Percentiles rank a stretch among this genome's conserved stretches.
phyloP scores from a whole-genome alignment of 2,329 filamentous ascomycete genomes.

The Aspergillus sojae region DNA sequence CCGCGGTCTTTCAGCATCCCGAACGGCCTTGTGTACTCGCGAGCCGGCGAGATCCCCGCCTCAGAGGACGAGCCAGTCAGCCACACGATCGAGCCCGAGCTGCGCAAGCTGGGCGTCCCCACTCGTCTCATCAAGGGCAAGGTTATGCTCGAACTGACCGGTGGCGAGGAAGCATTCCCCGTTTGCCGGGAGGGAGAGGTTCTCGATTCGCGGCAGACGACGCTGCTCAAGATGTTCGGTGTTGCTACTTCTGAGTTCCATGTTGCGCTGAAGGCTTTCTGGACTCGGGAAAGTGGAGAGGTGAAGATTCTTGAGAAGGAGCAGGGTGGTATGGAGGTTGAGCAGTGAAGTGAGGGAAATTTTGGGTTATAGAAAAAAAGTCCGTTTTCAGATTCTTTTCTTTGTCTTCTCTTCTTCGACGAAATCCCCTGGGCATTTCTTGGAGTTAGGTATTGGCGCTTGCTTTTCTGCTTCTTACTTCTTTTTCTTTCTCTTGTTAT shows the following conservation, averaged over 20 bases:
- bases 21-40: slow-evolving; percentile 76
- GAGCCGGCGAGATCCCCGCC: slow-evolving; percentile 74
- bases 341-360: slow-evolving; percentile 21
- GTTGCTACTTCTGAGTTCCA: slow-evolving; percentile 89
- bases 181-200: slow-evolving; percentile 85
- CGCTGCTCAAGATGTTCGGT: slow-evolving; percentile 90
- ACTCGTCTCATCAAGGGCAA: slow-evolving; percentile 86
- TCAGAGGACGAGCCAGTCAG: slow-evolving; percentile 85
- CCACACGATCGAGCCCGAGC: slow-evolving; percentile 85
- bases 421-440: slow-evolving; percentile 39
- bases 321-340: slow-evolving; percentile 46
- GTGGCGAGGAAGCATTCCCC: slow-evolving; percentile 60
- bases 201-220: slow-evolving; percentile 88
- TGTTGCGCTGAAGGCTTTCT: slow-evolving; percentile 73
- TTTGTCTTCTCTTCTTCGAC: slow-evolving; percentile 20
- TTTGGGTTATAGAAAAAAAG: slow-evolving; percentile 6
- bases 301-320: slow-evolving; percentile 43
- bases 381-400: slow-evolving; percentile 14
- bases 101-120: slow-evolving; percentile 86
- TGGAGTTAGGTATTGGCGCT: slow-evolving; percentile 42
- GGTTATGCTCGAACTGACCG: slow-evolving; percentile 68
- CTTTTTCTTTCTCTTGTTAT: slow-evolving; percentile 20
- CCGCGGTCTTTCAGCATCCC: slow-evolving; percentile 78
- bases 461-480: slow-evolving; percentile 21
- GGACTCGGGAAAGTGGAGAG: slow-evolving; percentile 42